A percentile compares a stretch with the other conserved stretches of the same genome.
phyloP scores from a whole-genome alignment of 2,329 filamentous ascomycete genomes.

The Plectosphaerella cucumerina region DNA sequence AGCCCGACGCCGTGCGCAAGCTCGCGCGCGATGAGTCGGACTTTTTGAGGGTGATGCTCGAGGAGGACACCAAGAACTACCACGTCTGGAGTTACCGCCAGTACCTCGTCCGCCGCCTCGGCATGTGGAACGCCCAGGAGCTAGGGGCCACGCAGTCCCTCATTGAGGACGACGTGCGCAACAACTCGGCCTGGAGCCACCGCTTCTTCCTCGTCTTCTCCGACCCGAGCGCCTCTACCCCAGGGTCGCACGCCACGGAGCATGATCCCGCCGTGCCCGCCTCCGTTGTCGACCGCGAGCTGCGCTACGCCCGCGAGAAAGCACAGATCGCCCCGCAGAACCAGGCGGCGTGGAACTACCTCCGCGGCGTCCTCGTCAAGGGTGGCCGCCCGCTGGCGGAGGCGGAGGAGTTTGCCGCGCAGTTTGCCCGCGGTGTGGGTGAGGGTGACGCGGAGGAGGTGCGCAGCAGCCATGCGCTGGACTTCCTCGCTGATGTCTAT shows the following conservation, averaged over 20 bases:
- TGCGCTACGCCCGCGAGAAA: conserved; percentile 68
- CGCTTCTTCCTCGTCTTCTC: conserved; percentile 89
- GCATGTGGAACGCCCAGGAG: conserved; percentile 68
- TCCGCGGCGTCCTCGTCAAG: conserved; percentile 70
- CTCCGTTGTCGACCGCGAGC: conserved; percentile 67
- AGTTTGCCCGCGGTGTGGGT: conserved; percentile 46
- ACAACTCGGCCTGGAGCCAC: conserved; percentile 98
- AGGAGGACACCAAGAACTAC: conserved; percentile 91
- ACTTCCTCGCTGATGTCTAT: conserved; percentile 68
- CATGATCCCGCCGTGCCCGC: conserved; percentile 54
- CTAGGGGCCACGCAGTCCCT: conserved; percentile 67
- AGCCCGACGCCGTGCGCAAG: conserved; percentile 42
- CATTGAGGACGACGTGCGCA: conserved; percentile 77
- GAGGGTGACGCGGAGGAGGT: conserved; percentile 45
- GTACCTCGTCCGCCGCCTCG: conserved; percentile 59
- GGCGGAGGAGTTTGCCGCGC: conserved; percentile 43
- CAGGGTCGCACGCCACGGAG: conserved; percentile 43
- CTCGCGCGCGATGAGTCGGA: conserved; percentile 63
- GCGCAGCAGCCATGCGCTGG: conserved; percentile 62
- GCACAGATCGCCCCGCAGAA: conserved; percentile 85
- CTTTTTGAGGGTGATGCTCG: conserved; percentile 79
- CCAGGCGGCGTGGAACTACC: conserved; percentile 90
- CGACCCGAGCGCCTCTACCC: conserved; percentile 47
- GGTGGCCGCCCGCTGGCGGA: conserved; percentile 47
- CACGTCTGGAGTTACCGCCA: conserved; percentile 97